These are phyloP conservation scores for Sphagnum magellanicum DNA, from an alignment of 228 moss, liverwort and hornwort genomes.

Conservation along the genomic window DNA sequence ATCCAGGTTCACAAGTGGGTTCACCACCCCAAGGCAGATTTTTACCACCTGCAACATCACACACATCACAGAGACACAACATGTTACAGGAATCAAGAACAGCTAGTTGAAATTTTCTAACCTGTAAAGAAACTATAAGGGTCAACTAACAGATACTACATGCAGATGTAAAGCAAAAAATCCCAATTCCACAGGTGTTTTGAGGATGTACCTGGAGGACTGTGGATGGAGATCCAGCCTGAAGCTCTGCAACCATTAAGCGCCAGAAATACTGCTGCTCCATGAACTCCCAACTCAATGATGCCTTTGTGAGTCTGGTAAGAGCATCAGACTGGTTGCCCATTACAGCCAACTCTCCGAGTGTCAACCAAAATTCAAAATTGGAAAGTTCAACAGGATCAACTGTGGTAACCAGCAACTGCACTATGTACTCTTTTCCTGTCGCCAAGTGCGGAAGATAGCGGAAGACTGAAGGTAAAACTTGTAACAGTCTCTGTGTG, in stretches of 20 bases:
- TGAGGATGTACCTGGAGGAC: conserved; percentile 22
- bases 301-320: conserved; percentile 44
- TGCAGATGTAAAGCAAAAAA: too few relatives aligned
- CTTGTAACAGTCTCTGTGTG: conserved; percentile 51
- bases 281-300: conserved; percentile 78
- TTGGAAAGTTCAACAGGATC: conserved; percentile 80
- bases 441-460: conserved; percentile 70
- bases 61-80: conserved; percentile 1
- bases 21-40: conserved; percentile 43
- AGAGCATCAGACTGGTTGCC: conserved; percentile 67
- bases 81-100: background rate
- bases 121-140: too few relatives aligned
- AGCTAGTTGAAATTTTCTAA: too few relatives aligned
- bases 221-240: conserved; percentile 35
- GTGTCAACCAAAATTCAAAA: conserved; percentile 74
- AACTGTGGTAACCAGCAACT: conserved; percentile 55
- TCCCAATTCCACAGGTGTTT: too few relatives aligned
- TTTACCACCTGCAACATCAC: conserved; percentile 74
- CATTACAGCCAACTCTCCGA: conserved; percentile 75
- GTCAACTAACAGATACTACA: too few relatives aligned
- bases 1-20: conserved; percentile 52
- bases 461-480: conserved; percentile 84
- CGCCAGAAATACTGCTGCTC: conserved; percentile 98
- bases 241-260: conserved; percentile 70
- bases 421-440: conserved; percentile 65